Evolutionary conservation across 371 early-diverging fungal genomes (phyloP), one percentile per base, ranked within the genome.

Genomic region (Coemansia sp.): DNA sequence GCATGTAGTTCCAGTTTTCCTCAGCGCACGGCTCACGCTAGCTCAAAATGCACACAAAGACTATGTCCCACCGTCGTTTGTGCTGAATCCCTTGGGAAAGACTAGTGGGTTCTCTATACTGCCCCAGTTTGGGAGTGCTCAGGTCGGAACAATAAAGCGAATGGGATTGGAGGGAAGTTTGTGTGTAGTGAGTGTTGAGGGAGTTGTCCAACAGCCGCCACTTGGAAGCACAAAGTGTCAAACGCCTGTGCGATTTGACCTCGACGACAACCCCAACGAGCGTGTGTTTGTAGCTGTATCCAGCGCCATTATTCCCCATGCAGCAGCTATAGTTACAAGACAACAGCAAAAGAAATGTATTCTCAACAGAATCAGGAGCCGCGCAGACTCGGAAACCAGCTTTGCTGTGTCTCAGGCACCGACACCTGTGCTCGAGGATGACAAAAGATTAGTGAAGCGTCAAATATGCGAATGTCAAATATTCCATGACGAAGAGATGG

Each of bases 121-220:
- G 21, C 77, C 77, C 1, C 66, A 66, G 53, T 77, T 68, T 34
- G 73, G 72, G 10, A 72, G 68, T 18, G 66, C 72, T 0, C 61
- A 66, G 48, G 64, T 77, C 6, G 77, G 69, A 5, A 59, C 60
- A 6, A 39, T 24, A 5, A 64, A 22, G 14, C 27, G 45, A 10
- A 29, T 18, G 8, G 47, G 60, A 4, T 11, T 65, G 11, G 47
- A 55, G n/a, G 50, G 68, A 63, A 62, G 48, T 14, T 47, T 72
- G 66, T 68, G 72, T 27, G 68, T 58, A 6, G 27, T 77, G 37
- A 55, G 69, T 22, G 73, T 72, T 8, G 77, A 77, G 22, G 77
- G 77, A 14, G 63, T 66, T 3, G 63, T 68, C n/a, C 69, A 68
- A 29, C 22, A 59, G 11, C 72, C 77, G 4, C 62, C 73, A 0